These are phyloP conservation scores for Cucurbita ficifolia DNA, from an alignment of 306 rosid species.

Conservation along the genomic window DNA sequence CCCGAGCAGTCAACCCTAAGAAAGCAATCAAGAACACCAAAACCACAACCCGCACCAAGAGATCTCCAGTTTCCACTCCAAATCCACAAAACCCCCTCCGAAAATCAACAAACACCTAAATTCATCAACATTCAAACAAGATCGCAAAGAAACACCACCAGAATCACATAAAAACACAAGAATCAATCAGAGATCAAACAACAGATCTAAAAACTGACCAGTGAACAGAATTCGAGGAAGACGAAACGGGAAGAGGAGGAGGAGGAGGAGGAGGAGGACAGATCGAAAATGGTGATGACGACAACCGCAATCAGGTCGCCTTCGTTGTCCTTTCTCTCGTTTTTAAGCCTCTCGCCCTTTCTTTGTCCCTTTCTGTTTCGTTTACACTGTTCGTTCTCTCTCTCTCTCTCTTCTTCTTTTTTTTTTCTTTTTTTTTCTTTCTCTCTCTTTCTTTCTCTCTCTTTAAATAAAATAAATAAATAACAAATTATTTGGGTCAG, in stretches of 20 bases:
- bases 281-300: conserved; percentile 7
- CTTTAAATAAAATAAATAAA: neutral
- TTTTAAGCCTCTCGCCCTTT: conserved; percentile 3
- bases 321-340: conserved; percentile 4
- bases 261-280: neutral
- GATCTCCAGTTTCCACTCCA: neutral
- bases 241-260: neutral
- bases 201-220: conserved; percentile 1
- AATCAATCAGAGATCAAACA: neutral
- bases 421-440: no score
- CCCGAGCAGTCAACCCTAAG: neutral
- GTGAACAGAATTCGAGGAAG: neutral
- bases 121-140: neutral
- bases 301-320: conserved; percentile 1
- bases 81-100: neutral
- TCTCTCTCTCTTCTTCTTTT: neutral
- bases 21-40: neutral
- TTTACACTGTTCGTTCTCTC: neutral
- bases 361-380: conserved; percentile 3
- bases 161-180: neutral
- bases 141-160: neutral
- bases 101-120: neutral
- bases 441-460: neutral
- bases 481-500: neutral
- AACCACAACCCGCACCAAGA: neutral